Evolutionary conservation across 2,329 filamentous ascomycete genomes (phyloP).

Genomic region (Fulvia fulva): DNA sequence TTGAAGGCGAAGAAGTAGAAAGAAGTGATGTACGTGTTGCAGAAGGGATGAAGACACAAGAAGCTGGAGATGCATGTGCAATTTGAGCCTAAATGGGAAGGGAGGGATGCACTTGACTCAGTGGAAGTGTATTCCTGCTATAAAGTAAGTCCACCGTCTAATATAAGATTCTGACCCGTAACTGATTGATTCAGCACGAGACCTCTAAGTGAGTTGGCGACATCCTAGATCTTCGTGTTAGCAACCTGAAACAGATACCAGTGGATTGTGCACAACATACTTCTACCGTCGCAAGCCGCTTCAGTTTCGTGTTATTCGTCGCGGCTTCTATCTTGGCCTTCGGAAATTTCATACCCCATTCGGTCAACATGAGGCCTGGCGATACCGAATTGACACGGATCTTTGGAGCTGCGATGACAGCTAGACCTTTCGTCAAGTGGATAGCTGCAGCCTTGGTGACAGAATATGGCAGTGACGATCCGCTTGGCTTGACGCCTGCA

Average conservation of each 20-base stretch:
- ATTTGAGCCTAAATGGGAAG: neutral
- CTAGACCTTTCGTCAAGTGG: constrained; percentile 55
- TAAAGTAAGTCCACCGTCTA: constrained; percentile 40
- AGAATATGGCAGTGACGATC: constrained; percentile 51
- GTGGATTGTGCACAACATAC: constrained; percentile 17
- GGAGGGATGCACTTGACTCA: neutral
- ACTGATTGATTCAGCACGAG: constrained; percentile 48
- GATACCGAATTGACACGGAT: constrained; percentile 59
- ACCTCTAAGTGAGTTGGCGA: constrained; percentile 51
- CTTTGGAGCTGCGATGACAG: constrained; percentile 50
- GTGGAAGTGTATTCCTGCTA: constrained; percentile 5
- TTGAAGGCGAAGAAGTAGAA: neutral
- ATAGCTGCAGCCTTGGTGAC: constrained; percentile 41
- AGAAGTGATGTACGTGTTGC: neutral
- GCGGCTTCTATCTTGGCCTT: constrained; percentile 43
- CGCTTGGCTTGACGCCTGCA: constrained; percentile 61
- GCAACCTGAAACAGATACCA: constrained; percentile 8
- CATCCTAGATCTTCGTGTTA: constrained; percentile 38
- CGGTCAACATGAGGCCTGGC: constrained; percentile 48
- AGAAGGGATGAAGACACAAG: neutral
- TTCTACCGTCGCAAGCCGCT: constrained; percentile 54
- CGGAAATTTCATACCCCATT: constrained; percentile 48
- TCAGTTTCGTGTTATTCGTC: constrained; percentile 43
- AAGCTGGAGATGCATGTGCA: neutral
- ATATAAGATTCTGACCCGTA: constrained; percentile 51